Evolutionary conservation across 371 early-diverging fungal species (phyloP).

Genomic region (Apophysomyces ossiformis): DNA sequence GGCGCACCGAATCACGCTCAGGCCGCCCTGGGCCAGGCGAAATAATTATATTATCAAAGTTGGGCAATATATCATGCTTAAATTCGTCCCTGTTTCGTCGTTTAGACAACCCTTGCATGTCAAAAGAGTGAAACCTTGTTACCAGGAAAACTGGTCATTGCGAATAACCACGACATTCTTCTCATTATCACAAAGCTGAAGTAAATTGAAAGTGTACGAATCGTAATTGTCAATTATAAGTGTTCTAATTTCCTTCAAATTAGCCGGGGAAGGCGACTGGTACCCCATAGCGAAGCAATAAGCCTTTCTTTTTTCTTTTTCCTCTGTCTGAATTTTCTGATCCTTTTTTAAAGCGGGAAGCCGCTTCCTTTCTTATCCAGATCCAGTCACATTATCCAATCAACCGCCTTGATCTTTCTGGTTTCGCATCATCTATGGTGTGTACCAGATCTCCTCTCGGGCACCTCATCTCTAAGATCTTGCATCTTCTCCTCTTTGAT

Average conservation of each 20-base stretch:
- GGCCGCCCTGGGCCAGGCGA: conserved; percentile 94
- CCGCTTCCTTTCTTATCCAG: neutral
- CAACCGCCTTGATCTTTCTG: neutral
- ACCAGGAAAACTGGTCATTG: conserved; percentile 91
- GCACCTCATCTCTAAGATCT: too few relatives aligned
- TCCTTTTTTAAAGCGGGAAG: neutral
- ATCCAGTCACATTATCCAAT: neutral
- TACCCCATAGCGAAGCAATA: neutral
- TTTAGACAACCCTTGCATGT: neutral
- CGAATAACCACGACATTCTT: conserved; percentile 78
- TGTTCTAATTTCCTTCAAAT: conserved; percentile 24
- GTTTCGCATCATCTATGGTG: neutral
- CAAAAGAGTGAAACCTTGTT: conserved; percentile 15
- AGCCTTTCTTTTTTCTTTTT: neutral
- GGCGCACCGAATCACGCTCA: conserved; percentile 38
- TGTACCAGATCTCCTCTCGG: too few relatives aligned
- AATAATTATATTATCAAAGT: conserved; percentile 88
- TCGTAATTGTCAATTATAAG: conserved; percentile 97
- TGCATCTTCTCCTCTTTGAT: too few relatives aligned
- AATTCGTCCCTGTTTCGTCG: conserved; percentile 56
- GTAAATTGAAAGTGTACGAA: conserved; percentile 94
- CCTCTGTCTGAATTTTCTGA: neutral
- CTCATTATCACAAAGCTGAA: conserved; percentile 67
- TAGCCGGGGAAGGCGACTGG: neutral
- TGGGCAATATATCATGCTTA: conserved; percentile 65